These are phyloP conservation scores for Stagonosporopsis cucurbitacearum DNA, from an alignment of 2,329 filamentous ascomycete species.

Conservation along the genomic window DNA sequence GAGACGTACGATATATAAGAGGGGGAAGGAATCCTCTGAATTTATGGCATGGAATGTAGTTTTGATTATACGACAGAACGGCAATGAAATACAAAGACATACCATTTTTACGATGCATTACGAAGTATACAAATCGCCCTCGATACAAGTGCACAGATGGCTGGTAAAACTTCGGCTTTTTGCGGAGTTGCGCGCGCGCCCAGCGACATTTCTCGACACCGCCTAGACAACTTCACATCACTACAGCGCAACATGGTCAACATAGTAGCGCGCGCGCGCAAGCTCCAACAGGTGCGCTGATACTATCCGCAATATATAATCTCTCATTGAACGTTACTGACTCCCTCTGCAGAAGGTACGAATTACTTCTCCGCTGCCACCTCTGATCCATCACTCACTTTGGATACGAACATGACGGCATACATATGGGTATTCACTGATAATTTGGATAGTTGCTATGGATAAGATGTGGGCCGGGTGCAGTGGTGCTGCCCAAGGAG, in stretches of 20 bases:
- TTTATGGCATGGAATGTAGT: not conserved
- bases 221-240: not conserved
- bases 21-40: not conserved
- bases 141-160: not conserved
- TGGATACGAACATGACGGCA: not conserved
- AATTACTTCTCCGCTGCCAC: slow-evolving; percentile 19
- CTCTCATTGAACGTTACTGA: slow-evolving; percentile 27
- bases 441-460: slow-evolving; percentile 66
- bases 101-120: not conserved
- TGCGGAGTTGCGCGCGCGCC: slow-evolving; percentile 6
- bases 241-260: slow-evolving; percentile 55
- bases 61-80: not conserved
- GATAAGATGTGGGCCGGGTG: slow-evolving; percentile 81
- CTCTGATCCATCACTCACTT: slow-evolving; percentile 18
- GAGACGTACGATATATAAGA: not conserved
- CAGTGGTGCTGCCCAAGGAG: slow-evolving; percentile 77
- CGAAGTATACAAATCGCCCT: not conserved
- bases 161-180: slow-evolving; percentile 10
- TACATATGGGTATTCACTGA: not conserved
- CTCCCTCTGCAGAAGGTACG: slow-evolving; percentile 41
- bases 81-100: not conserved
- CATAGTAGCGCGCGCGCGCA: slow-evolving; percentile 73
- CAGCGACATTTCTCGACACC: slow-evolving; percentile 15
- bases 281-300: slow-evolving; percentile 70
- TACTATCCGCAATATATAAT: not conserved